These are phyloP conservation scores for Meira nashicola DNA, from an alignment of 1,284 basidiomycete genomes.

Conservation along the genomic window DNA sequence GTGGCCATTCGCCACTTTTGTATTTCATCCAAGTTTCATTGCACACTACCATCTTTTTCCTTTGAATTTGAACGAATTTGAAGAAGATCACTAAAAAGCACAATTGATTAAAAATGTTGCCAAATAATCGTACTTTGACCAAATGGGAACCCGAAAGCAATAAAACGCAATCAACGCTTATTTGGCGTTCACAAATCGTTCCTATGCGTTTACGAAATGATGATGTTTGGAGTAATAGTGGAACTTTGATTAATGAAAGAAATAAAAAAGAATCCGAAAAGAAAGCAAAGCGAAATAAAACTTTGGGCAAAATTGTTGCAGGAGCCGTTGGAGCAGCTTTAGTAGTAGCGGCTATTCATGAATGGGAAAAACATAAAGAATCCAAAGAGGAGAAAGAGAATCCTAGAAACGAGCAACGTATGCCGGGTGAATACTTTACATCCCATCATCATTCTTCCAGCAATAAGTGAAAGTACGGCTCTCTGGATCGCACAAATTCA, in stretches of 20 bases:
- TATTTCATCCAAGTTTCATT: too few relatives aligned
- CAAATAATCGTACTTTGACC: too few relatives aligned
- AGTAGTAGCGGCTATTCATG: constrained; percentile 25
- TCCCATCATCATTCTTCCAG: too few relatives aligned
- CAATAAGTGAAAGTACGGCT: too few relatives aligned
- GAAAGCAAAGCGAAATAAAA: constrained; percentile 3
- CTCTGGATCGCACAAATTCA: too few relatives aligned
- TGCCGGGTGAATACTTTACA: too few relatives aligned
- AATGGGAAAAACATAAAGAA: constrained; percentile 33
- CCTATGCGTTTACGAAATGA: constrained; percentile 7
- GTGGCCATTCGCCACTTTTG: too few relatives aligned
- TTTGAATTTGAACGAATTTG: too few relatives aligned
- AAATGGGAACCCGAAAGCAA: too few relatives aligned
- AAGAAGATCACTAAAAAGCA: too few relatives aligned
- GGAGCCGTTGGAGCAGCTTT: constrained; percentile 27
- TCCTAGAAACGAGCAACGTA: constrained; percentile 20
- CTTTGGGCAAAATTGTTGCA: constrained; percentile 12
- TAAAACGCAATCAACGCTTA: not conserved
- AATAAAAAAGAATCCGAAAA: constrained; percentile 11
- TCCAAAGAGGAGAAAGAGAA: constrained; percentile 26
- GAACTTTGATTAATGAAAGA: not conserved
- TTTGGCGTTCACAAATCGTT: constrained; percentile 8
- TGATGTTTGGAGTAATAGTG: constrained; percentile 13
- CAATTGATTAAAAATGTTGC: too few relatives aligned
- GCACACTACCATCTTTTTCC: too few relatives aligned